Percentiles rank a stretch among this genome's conserved stretches.
Evolutionary conservation across 140 eudicot species (phyloP).

Genomic region (Cichorium intybus): DNA sequence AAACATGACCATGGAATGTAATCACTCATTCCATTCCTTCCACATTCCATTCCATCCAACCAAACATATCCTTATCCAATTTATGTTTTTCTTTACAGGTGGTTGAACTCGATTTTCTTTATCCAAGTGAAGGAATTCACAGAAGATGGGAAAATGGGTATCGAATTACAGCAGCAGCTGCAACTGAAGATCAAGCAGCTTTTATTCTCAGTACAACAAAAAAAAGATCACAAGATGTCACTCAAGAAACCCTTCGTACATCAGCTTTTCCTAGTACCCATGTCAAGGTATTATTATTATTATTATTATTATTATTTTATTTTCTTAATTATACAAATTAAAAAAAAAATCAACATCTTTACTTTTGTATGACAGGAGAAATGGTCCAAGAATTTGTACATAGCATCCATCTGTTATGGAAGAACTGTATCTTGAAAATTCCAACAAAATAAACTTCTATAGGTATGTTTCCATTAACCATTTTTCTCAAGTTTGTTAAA

Average conservation of each 20-base stretch:
- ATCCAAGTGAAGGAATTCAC: conserved; percentile 65
- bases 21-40: neutral
- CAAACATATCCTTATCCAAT: neutral
- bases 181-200: conserved; percentile 60
- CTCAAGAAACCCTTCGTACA: conserved; percentile 61
- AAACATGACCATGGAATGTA: too few relatives aligned
- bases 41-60: neutral
- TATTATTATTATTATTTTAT: conserved; percentile 7
- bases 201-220: conserved; percentile 48
- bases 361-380: conserved; percentile 37
- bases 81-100: conserved; percentile 32
- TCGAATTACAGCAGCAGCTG: conserved; percentile 53
- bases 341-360: neutral
- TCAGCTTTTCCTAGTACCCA: conserved; percentile 52
- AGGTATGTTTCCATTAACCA: conserved; percentile 39
- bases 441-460: conserved; percentile 12
- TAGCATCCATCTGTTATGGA: conserved; percentile 60
- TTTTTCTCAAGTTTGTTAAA: neutral
- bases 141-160: conserved; percentile 60
- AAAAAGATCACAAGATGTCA: conserved; percentile 48
- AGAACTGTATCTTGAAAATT: conserved; percentile 49
- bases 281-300: conserved; percentile 45
- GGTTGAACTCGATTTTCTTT: conserved; percentile 54
- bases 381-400: conserved; percentile 62
- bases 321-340: neutral